Evolutionary conservation across 106 monocot genomes (phyloP), one percentile per base, ranked within the genome.

Genomic region (Apostasia shenzhenica): DNA sequence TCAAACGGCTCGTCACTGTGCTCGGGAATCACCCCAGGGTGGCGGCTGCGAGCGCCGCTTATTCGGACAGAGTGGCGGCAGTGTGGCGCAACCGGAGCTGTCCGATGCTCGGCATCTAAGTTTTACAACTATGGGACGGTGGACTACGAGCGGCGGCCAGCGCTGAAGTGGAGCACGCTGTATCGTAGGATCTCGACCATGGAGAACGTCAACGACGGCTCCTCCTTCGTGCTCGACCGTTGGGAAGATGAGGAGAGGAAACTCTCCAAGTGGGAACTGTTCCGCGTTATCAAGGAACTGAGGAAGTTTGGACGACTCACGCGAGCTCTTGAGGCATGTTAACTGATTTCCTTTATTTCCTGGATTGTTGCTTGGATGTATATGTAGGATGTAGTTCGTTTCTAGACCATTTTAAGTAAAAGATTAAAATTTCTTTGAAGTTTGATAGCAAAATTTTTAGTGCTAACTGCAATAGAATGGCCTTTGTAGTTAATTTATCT

Each of bases 271-370:
- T 92, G 92, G 89, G 82, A 87, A 41, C 63, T 92, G 44, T 92
- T 84, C 73, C 89, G 92, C 7, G 84, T 89, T 12, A 85, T 79
- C 45, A 97, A 81, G 77, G 97, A 97, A 77, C 80, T 95, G 48
- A 54, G 95, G 41, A 95, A 86, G 71, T 95, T 78, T 69, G 72
- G 84, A 6, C 70, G 89, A 5, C 80, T 63, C 66, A 85, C 78
- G 61, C 79, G 79, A 11, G 89, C 97, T 6, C 89, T 97, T 37
- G 79, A 97, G 86, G 97, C 2, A 61, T 10, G 42, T 10, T 42
- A 6, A 41, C 26, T 61, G 10, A 43, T 13, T n/a, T 9, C 2
- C 0, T 66, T 38, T 67, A 9, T 70, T 59, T 67, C 41, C 59
- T 14, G 14, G 5, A 49, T 9, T 41, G 8, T 41, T 3, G 6